Base-by-base conservation (phyloP, 2,329 filamentous ascomycete species). In the Rhynchosporium secalis region DNA sequence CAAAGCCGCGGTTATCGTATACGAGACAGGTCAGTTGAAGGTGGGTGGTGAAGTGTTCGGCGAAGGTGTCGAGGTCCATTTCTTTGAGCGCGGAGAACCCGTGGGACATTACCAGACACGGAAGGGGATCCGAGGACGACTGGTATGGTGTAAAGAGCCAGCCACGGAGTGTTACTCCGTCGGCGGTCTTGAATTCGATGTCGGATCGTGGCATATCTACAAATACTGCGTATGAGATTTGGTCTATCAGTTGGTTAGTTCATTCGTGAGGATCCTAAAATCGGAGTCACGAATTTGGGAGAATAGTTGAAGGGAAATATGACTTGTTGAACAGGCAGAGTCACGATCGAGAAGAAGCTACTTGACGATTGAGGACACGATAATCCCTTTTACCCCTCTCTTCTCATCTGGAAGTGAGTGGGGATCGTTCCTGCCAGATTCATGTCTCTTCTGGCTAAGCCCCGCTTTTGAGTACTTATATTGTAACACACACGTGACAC, bases 1-100 rank as follows among this genome's bases (percentile, higher is more conserved):
- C 75, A 60, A 73, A 75, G 51, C 68, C 67, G 29, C 75, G 73
- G 59, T 76, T 70, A 60, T 76, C 74, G 62, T 74, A 76, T 1
- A 75, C 71, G 12, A 77, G 65, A 56, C 58, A 72, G 54, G 65
- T 61, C n/a, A 75, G 56, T 36, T 68, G 57, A 29, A 72, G 66
- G 1, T 62, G 57, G 20, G 65, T 56, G 12, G 60, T 57, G 58
- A 72, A 70, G 47, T 54, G 45, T n/a, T 65, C 61, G n/a, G 74
- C 74, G 56, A 68, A 64, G 20, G 41, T 26, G 36, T 70, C 61
- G 28, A 72, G 62, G 51, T 52, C 60, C 65, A 66, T 66, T 51
- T 70, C 67, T 59, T 71, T 71, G 31, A 69, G 26, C 1, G 63
- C 64, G 41, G 65, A 41, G 60, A 68, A 71, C 61, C 68, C 68